A percentile compares a stretch with the other conserved stretches of the same genome.
Evolutionary conservation across 2,329 filamentous ascomycete species (phyloP).

Genomic region (Bertia moriformis): DNA sequence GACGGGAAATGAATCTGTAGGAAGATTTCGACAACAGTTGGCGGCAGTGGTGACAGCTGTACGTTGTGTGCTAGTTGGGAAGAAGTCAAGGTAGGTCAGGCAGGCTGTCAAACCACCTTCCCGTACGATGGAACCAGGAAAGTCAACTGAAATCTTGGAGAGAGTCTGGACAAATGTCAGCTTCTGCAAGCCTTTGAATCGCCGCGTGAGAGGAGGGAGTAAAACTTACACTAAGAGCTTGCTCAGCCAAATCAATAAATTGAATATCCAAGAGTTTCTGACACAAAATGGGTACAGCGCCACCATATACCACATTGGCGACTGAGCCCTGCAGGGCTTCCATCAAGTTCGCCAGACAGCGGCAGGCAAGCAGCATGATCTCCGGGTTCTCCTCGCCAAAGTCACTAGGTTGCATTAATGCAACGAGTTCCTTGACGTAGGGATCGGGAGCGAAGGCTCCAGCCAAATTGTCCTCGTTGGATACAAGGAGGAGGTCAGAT

Average conservation of each 20-base stretch:
- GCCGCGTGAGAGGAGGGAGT: neutral
- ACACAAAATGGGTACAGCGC: conserved; percentile 84
- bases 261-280: conserved; percentile 91
- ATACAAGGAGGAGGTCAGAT: conserved; percentile 82
- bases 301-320: conserved; percentile 92
- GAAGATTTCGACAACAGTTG: conserved; percentile 94
- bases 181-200: neutral
- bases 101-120: conserved; percentile 94
- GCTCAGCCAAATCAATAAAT: conserved; percentile 93
- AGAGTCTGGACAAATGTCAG: conserved; percentile 38
- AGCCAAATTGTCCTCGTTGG: conserved; percentile 89
- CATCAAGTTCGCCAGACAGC: conserved; percentile 94
- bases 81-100: conserved; percentile 90
- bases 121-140: conserved; percentile 83
- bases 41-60: conserved; percentile 94
- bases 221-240: conserved; percentile 64
- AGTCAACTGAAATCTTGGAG: conserved; percentile 94
- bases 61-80: conserved; percentile 88
- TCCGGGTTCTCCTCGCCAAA: conserved; percentile 76
- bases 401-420: conserved; percentile 55
- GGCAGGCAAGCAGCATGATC: conserved; percentile 91
- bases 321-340: conserved; percentile 86
- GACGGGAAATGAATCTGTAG: conserved; percentile 80
- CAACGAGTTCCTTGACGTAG: conserved; percentile 87
- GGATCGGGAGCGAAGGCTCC: conserved; percentile 89